These are phyloP conservation scores for Chytriomyces hyalinus DNA, from an alignment of 192 early-diverging fungal genomes.

Conservation along the genomic window DNA sequence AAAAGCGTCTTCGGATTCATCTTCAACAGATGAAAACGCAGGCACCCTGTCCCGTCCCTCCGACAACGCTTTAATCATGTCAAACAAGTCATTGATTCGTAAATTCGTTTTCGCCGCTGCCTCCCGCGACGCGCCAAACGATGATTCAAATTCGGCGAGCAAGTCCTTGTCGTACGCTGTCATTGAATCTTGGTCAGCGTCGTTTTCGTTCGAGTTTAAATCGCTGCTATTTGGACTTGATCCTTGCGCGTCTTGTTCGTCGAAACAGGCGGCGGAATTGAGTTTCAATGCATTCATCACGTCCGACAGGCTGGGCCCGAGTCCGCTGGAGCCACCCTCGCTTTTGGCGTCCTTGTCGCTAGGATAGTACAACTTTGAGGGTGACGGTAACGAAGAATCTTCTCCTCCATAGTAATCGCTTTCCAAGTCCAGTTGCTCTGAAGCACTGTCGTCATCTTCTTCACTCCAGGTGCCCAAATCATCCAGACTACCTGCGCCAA, in stretches of 20 bases:
- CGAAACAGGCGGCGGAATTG: neutral
- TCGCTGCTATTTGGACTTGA: neutral
- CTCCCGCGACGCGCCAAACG: neutral
- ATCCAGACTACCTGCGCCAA: conserved; percentile 14
- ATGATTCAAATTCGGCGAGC: conserved; percentile 15
- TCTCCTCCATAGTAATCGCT: neutral
- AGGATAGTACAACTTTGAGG: neutral
- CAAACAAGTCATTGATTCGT: conserved; percentile 11
- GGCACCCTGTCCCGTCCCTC: neutral
- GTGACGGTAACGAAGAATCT: neutral
- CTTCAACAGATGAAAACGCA: neutral
- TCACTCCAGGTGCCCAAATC: neutral
- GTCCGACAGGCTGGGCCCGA: neutral
- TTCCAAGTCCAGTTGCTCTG: neutral
- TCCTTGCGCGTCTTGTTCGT: neutral
- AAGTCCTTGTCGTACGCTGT: neutral
- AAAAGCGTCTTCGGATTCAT: neutral
- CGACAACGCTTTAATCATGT: conserved; percentile 11
- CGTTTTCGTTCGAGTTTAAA: neutral
- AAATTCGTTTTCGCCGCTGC: neutral
- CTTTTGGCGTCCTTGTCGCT: neutral
- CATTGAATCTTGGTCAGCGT: neutral
- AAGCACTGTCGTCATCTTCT: neutral
- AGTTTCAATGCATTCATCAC: neutral
- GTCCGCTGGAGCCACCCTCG: neutral